Evolutionary conservation across 2,329 filamentous ascomycete genomes (phyloP), one percentile per base, ranked within the genome.

Genomic region (Pseudogymnoascus sp.): DNA sequence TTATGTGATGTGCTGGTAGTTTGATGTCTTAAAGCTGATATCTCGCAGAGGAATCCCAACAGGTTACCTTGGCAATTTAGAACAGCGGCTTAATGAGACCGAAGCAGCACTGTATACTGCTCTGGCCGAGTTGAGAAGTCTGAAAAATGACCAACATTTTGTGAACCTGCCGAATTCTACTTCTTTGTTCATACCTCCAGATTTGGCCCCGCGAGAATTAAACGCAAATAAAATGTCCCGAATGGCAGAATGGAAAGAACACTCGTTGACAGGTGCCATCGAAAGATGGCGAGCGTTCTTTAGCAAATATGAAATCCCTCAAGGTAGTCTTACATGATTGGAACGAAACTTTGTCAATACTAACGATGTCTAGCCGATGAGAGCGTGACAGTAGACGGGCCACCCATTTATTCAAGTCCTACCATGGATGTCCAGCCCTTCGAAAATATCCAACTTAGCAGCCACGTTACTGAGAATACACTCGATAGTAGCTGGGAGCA

Each of bases 11-110:
- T 4, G 31, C 34, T 12, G 38, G 2, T 44, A 3, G 10, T 62
- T 4, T 46, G 42, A 46, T 46, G 14, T 25, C 12, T 46, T 23
- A 14, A 46, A 25, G 23, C 21, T 31, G 16, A 18, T 25, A 12
- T 23, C 2, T 5, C 10, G 38, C 5, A 76, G 74, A 59, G 75
- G 72, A 31, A 72, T 74, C 37, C 77, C 73, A 0, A 69, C 73
- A 10, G 77, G 77, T 0, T 78, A 78, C 44, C 73, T 78, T 4
- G 75, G 72, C 3, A 72, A 71, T 16, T 60, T 78, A 3, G 77
- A 78, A 61, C 71, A 73, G 2, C 73, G 77, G 0, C 71, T 78
- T 5, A 65, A 66, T 18, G 69, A 70, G 40, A 73, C 72, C 1
- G 72, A 74, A 59, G 53, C 65, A 28, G 68, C 71, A n/a, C 63